Evolutionary conservation across 192 early-diverging fungal genomes (phyloP), one percentile per base, ranked within the genome.

Genomic region (Funneliformis geosporum): DNA sequence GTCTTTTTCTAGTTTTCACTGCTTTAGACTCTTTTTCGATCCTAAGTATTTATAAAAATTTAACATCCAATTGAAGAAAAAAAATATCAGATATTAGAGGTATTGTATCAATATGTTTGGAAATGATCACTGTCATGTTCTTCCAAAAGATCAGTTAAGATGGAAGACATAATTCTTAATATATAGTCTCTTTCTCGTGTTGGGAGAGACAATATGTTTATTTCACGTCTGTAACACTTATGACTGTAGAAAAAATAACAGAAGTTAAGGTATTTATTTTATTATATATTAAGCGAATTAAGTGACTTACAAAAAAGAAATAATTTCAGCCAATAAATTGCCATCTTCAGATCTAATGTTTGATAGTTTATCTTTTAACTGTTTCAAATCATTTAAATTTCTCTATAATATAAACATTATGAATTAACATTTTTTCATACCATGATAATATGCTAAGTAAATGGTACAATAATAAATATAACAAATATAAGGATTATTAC

Each of bases 11-110:
- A 55, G 47, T 40, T 21, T 28, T 5, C 11, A 59, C 47, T 55
- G 46, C 46, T 43, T 76, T 64, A 47, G 75, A 76, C 12, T 28
- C 18, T 47, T 76, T 64, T 64, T 76, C 46, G 44, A 76, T 76
- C 40, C 60, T 75, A 62, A 55, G 55, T 16, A 60, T 60, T 60
- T 75, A 42, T 23, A 43, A 76, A 64, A 25, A 43, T 76, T 47
- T 27, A 60, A 74, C 16, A 43, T 40, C n/a, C 43, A 69, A 40
- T 4, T n/a, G n/a, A 73, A 40, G 18, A 55, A 55, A 33, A 73
- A 47, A 33, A 59, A n/a, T n/a, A 38, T 38, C 12, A 73, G 0
- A 6, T n/a, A 73, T 59, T 27, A 28, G 38, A 47, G 46, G 12
- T 59, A 10, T 2, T 38, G 38, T 76, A 76, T 39, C 60, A 60